These are phyloP conservation scores for Theileria equi DNA, from an alignment of 169 alveolate genomes.

Conservation along the genomic window DNA sequence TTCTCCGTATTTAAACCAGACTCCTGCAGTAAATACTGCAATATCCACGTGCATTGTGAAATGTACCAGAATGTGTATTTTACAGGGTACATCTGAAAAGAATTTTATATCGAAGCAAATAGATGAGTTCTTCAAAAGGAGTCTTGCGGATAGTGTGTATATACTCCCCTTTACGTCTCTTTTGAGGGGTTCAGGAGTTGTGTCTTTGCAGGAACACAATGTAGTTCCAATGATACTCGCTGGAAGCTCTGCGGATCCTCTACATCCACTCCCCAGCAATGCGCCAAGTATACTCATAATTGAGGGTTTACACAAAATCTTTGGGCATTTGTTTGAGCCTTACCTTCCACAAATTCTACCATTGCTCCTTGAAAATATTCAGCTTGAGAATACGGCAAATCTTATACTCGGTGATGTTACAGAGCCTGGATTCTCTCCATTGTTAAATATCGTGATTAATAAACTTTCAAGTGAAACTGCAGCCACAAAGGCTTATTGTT, in stretches of 20 bases:
- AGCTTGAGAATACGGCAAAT: neutral
- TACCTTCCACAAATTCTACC: slow-evolving; percentile 34
- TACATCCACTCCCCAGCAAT: too few species aligned
- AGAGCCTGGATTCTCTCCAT: slow-evolving; percentile 21
- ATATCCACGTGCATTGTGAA: neutral
- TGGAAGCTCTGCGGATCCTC: too few species aligned
- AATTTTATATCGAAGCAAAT: slow-evolving; percentile 2
- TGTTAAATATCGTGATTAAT: slow-evolving; percentile 6
- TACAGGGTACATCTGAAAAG: neutral
- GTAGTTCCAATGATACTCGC: slow-evolving; percentile 19
- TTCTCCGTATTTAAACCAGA: too few species aligned
- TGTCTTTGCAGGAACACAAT: slow-evolving; percentile 29
- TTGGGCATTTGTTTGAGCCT: slow-evolving; percentile 40
- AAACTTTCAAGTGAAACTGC: slow-evolving; percentile 1
- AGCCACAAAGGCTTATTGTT: slow-evolving; percentile 16
- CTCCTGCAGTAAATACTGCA: too few species aligned
- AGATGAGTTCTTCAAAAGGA: neutral
- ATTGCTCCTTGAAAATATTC: neutral
- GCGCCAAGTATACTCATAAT: too few species aligned
- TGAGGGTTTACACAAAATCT: slow-evolving; percentile 14
- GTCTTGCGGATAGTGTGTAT: neutral
- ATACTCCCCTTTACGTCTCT: slow-evolving; percentile 33
- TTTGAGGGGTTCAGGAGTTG: slow-evolving; percentile 35
- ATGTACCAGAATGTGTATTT: neutral
- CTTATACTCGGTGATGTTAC: slow-evolving; percentile 7